Conservation (phyloP, 2,329 filamentous ascomycete species). For the Beauveria caledonica region DNA sequence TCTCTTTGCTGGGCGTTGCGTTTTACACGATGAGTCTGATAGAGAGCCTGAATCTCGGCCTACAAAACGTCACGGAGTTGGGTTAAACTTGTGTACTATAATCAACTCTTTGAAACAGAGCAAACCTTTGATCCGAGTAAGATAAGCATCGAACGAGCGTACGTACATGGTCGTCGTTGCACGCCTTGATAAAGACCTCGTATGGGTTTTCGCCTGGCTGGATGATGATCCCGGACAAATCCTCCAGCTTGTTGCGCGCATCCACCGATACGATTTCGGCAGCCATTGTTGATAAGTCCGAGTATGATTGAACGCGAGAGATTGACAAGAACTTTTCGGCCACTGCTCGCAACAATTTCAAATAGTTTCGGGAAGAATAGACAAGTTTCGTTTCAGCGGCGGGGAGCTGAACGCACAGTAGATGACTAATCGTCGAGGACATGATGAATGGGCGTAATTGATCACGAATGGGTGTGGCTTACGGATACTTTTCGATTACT, state of each 20-base stretch:
- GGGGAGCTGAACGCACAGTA: neutral
- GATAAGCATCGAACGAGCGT: neutral
- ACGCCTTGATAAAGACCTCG: conserved; percentile 61
- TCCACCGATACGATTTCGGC: conserved; percentile 31
- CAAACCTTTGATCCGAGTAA: neutral
- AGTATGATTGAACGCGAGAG: neutral
- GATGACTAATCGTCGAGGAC: conserved; percentile 3
- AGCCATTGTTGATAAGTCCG: neutral
- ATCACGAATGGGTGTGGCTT: neutral
- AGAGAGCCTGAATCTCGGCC: conserved; percentile 62
- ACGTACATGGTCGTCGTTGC: conserved; percentile 57
- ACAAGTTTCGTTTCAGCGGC: neutral
- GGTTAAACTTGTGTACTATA: neutral
- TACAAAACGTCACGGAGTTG: conserved; percentile 23
- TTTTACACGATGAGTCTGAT: conserved; percentile 63
- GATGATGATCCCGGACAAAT: conserved; percentile 43
- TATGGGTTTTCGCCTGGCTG: conserved; percentile 63
- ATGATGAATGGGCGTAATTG: neutral
- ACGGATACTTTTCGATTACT: neutral
- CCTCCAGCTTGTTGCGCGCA: conserved; percentile 43
- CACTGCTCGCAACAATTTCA: neutral
- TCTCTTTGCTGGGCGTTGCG: conserved; percentile 69
- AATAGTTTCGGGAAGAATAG: too few species aligned
- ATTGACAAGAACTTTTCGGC: neutral
- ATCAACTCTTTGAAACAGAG: neutral